Percentiles rank a stretch among this genome's conserved stretches.
Conservation (phyloP, 1,284 basidiomycete genomes). For the Cerrena zonata region DNA sequence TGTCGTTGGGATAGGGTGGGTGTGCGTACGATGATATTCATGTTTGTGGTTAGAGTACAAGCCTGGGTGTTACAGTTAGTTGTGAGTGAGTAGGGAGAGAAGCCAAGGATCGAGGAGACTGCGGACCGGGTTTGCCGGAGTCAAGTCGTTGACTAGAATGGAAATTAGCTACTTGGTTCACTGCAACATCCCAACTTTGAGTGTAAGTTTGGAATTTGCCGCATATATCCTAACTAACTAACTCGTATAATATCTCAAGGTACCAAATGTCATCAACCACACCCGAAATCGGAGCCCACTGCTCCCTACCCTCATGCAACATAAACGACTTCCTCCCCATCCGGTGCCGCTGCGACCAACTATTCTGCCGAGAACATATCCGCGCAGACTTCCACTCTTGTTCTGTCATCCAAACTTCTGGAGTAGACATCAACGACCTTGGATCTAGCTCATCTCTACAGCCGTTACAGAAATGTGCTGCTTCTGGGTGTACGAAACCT, state of each 20-base stretch:
- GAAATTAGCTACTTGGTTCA: too few relatives aligned
- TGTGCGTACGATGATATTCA: constrained; percentile 67
- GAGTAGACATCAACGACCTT: not conserved
- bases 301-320: constrained; percentile 46
- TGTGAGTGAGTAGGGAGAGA: too few relatives aligned
- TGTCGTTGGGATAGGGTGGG: not conserved
- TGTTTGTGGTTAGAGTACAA: too few relatives aligned
- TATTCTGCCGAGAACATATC: constrained; percentile 56
- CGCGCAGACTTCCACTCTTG: constrained; percentile 56
- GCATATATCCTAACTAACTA: too few relatives aligned
- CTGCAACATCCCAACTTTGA: too few relatives aligned
- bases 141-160: too few relatives aligned
- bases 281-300: constrained; percentile 48
- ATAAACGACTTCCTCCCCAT: constrained; percentile 64
- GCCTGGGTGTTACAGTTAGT: too few relatives aligned
- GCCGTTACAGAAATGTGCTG: constrained; percentile 45
- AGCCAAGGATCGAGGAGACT: too few relatives aligned
- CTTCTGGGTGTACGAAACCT: constrained; percentile 46
- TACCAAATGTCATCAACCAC: too few relatives aligned
- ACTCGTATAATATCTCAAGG: too few relatives aligned
- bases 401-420: constrained; percentile 18
- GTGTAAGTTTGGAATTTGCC: too few relatives aligned
- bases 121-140: too few relatives aligned
- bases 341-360: constrained; percentile 44
- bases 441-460: constrained; percentile 9